Conservation (phyloP, 1,139 yeast species). For the Hanseniaspora gamundiae region DNA sequence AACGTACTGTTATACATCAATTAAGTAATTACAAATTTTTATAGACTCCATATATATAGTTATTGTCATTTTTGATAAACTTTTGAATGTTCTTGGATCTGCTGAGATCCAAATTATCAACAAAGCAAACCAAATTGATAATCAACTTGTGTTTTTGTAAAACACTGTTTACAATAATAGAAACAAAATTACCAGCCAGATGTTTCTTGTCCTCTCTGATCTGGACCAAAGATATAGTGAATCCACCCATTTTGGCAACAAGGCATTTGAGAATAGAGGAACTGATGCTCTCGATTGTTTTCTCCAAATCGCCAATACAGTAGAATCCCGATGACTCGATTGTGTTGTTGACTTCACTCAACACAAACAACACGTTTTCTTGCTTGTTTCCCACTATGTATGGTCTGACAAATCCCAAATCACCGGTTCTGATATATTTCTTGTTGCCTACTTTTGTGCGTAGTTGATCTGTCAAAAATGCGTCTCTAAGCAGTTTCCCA, state of each 20-base stretch:
- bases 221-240: conserved; percentile 70
- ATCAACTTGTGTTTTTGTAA: conserved; percentile 1
- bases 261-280: conserved; percentile 45
- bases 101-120: background rate
- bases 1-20: too few species aligned
- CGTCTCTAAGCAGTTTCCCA: conserved; percentile 21
- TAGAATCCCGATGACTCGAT: conserved; percentile 87
- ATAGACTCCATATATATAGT: background rate
- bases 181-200: conserved; percentile 8
- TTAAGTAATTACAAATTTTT: background rate
- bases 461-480: conserved; percentile 37
- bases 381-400: conserved; percentile 35
- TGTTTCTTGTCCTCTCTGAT: conserved; percentile 37
- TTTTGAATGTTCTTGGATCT: background rate
- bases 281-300: conserved; percentile 49
- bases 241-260: conserved; percentile 74
- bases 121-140: background rate
- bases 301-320: conserved; percentile 77
- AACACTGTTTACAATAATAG: background rate
- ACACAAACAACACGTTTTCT: conserved; percentile 60
- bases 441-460: conserved; percentile 48
- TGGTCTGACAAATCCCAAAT: conserved; percentile 80
- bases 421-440: conserved; percentile 79
- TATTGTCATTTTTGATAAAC: background rate
- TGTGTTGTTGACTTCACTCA: conserved; percentile 80